Base-by-base conservation (phyloP, 228 moss, liverwort and hornwort genomes). In the Sphagnum fallax region DNA sequence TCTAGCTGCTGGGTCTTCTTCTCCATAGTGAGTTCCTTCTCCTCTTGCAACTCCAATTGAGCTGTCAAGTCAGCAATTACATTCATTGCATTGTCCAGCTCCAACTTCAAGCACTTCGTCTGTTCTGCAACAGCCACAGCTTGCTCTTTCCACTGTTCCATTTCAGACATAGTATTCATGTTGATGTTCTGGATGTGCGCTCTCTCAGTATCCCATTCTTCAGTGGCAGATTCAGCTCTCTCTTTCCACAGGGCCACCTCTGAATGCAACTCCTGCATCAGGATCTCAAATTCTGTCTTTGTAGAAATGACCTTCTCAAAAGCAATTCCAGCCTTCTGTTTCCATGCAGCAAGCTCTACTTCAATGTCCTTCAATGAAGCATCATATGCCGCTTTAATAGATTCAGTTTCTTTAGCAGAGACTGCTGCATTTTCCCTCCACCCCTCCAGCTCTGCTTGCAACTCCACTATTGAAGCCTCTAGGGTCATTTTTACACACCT, bases 181-280 rank as follows among this genome's bases (percentile, higher is more conserved):
- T 77, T 47, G 3, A 71, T 73, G 51, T 18, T 67, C 57, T 65
- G 67, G 5, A 85, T 77, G 74, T 85, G 79, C 7, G 69, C 69
- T 60, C 80, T 81, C 71, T 84, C 64, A 65, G 63, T 49, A 74
- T 84, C 84, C 75, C 86, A 69, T 70, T 76, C 86, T 66, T 73
- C 73, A 49, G 74, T 81, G n/a, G 75, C 78, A 55, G 69, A 66
- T 59, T 68, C 69, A 69, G 79, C 78, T 76, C 75, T 81, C 60
- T 47, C 48, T 72, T 75, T 88, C 92, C 87, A 85, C 6, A 70
- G 71, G 16, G 75, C 74, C 53, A 76, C 73, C 66, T 81, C 79
- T 6, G 69, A 51, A 66, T 80, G 73, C 50, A 85, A 70, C 16
- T 86, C 78, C 65, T 68, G 52, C 13, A 84, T 76, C 65, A 80